Evolutionary conservation across 1,139 yeast species (phyloP), one percentile per base, ranked within the genome.

Genomic region (Zygosaccharomyces sapae): DNA sequence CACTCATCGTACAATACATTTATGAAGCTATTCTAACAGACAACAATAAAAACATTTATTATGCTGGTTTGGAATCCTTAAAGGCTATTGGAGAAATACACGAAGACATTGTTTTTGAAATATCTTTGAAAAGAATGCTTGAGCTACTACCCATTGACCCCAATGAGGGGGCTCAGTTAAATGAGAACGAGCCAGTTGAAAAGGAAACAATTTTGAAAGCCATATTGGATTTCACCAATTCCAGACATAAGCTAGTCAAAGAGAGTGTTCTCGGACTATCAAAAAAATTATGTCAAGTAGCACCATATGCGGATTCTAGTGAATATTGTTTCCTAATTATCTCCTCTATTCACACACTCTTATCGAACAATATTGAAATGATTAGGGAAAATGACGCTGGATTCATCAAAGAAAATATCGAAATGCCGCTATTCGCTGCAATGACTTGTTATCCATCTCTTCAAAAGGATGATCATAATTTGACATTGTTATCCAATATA

Each of bases 1-100:
- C 79, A 19, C 67, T 86, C 46, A 70, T 87, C 5, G 77, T 85
- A 29, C 87, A 81, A 51, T 81, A 83, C 56, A 70, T 88, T 37
- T 80, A 81, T 30, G 88, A 82, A 39, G 75, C 81, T 18, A 69
- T 86, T 7, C 61, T 83, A n/a, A 67, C 70, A 5, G 70, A 69
- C 38, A 72, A 70, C 20, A 69, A 71, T 44, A 65, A 66, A 27
- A 71, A 69, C 38, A 70, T 75, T 4, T 71, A 68, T 46, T 64
- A 69, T 37, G 70, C 74, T 0, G 72, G 77, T 8, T 63, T 85
- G 31, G 71, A 69, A n/a, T 80, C 88, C 0, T 66, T 88, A 47
- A 72, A 75, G n/a, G 66, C 67, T 2, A 68, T 86, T 4, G 60
- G 66, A 41, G 61, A 61, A 34, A 55, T 58, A 2, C 65, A 73